Conservation (phyloP, 768 basidiomycete species). For the Trametes elegans region DNA sequence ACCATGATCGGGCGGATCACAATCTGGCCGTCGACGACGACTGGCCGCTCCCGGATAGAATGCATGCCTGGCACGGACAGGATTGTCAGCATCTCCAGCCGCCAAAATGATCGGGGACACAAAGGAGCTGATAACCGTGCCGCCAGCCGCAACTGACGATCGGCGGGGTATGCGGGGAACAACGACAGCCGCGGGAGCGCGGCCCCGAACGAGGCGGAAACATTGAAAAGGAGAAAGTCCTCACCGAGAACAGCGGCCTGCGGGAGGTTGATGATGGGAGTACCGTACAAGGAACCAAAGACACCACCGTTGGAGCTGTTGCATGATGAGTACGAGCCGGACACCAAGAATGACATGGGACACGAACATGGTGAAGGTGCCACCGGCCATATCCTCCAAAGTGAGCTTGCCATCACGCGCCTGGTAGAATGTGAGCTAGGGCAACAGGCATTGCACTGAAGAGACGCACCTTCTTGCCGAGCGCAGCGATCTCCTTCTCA, state of each 20-base stretch:
- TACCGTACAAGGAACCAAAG: constrained; percentile 95
- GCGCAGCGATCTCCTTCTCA: constrained; percentile 86
- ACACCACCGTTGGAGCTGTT: constrained; percentile 95
- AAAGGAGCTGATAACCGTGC: background rate
- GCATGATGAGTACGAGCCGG: background rate
- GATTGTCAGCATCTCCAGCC: background rate
- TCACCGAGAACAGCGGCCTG: constrained; percentile 89
- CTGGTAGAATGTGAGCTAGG: constrained; percentile 31
- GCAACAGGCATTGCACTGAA: background rate
- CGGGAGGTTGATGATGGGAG: constrained; percentile 98
- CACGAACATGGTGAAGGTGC: constrained; percentile 92
- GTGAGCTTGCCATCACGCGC: constrained; percentile 90
- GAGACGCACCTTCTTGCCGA: constrained; percentile 78
- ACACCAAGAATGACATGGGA: background rate
- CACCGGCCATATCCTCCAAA: constrained; percentile 98
- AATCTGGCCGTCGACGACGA: constrained; percentile 92
- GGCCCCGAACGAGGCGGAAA: constrained; percentile 4
- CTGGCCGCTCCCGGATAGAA: constrained; percentile 85
- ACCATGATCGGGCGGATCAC: constrained; percentile 98
- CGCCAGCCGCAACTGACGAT: background rate
- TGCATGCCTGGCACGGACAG: constrained; percentile 69
- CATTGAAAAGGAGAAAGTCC: constrained; percentile 20
- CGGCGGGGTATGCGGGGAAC: background rate
- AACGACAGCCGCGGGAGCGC: background rate
- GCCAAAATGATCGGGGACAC: background rate